phyloP scores from a whole-genome alignment of 495 filamentous ascomycete species.

The Hypoxylon intermedium region DNA sequence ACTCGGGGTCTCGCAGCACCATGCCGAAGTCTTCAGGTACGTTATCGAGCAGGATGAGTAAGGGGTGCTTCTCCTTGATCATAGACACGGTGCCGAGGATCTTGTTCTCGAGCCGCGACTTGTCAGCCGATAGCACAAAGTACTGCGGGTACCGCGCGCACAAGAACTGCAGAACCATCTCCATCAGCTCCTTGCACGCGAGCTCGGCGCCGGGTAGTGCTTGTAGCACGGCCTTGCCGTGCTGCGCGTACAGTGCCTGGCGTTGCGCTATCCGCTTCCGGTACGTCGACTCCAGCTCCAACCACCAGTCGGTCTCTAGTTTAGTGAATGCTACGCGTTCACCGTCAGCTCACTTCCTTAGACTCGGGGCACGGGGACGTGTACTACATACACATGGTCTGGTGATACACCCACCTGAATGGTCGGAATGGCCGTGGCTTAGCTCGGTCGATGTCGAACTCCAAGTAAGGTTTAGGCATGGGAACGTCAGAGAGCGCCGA shows the following conservation, averaged over 20 bases:
- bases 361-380: constrained; percentile 13
- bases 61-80: constrained; percentile 67
- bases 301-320: constrained; percentile 87
- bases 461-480: constrained; percentile 66
- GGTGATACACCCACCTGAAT: constrained; percentile 87
- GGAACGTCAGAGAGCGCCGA: constrained; percentile 79
- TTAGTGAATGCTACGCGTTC: constrained; percentile 71
- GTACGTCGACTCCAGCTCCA: constrained; percentile 86
- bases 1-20: constrained; percentile 73
- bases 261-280: constrained; percentile 72
- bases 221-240: constrained; percentile 71
- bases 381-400: constrained; percentile 83
- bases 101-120: constrained; percentile 69
- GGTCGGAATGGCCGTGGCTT: constrained; percentile 77
- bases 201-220: constrained; percentile 79
- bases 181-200: constrained; percentile 89
- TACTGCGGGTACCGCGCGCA: constrained; percentile 80
- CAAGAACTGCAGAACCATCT: constrained; percentile 82
- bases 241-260: constrained; percentile 67
- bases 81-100: constrained; percentile 72
- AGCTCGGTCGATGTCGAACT: constrained; percentile 69
- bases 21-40: constrained; percentile 89
- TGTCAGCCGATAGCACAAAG: constrained; percentile 69
- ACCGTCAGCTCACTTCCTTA: constrained; percentile 4
- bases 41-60: constrained; percentile 79